Base-by-base conservation (phyloP, 371 early-diverging fungal genomes). In the Rhizomucor pusillus region DNA sequence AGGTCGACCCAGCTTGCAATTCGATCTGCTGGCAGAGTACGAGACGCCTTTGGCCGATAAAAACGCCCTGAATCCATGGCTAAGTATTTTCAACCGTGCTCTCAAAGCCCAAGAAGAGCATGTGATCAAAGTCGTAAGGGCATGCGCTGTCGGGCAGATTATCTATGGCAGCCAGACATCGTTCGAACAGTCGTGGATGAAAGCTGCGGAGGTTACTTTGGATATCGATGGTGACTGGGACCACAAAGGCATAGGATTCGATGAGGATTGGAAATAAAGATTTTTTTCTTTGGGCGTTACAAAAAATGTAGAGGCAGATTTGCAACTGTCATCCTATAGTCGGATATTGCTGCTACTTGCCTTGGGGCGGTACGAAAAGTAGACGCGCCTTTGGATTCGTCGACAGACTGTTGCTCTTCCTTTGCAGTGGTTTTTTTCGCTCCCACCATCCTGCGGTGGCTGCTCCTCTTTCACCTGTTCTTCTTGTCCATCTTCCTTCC, bases 41-140 rank as follows among this genome's bases (percentile, higher is more conserved):
- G 43, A 57, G 5, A 64, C 54, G 12, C 36, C 44, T 10, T 48
- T 57, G 16, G 0, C 56, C 5, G 10, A 44, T 29, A 39, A 29
- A 9, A 39, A 59, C n/a, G 11, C 37, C 13, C 46, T 44, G 25
- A 80, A 81, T 47, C 69, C 62, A 25, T 86, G 86, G 86, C 49
- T 71, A 6, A 48, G 47, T 2, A 61, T 80, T 1, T 47, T 83
- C 54, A 67, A 73, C 3, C 59, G 57, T 16, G 70, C 84, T 2
- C 56, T 84, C 22, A 53, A 53, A 7, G 71, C 64, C 25, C 50
- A 77, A 40, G 84, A 85, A 29, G 67, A 70, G 24, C 85, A 85
- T 59, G 71, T 76, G 0, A 66, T 76, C 50, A 85, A 85, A 39
- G 76, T 66, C 0, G 66, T 77, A 0, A 79, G 84, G 19, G 50